Evolutionary conservation across 768 basidiomycete species (phyloP).

Genomic region (Stropharia rugosoannulata): DNA sequence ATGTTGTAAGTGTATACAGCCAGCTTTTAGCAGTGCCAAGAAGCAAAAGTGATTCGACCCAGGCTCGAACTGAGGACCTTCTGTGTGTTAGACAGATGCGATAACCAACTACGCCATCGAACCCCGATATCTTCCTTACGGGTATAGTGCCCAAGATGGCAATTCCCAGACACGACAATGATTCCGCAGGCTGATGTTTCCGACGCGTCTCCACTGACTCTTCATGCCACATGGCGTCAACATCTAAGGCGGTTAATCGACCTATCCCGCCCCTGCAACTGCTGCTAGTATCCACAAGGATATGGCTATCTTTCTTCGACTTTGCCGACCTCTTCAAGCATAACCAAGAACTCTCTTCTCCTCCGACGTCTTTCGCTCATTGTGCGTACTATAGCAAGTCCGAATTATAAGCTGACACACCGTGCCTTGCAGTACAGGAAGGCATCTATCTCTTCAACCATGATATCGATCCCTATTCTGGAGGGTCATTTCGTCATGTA

Average conservation of each 20-base stretch:
- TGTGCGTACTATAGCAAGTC: constrained; percentile 39
- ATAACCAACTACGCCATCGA: constrained; percentile 84
- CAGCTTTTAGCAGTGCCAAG: not conserved
- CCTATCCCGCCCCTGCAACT: constrained; percentile 30
- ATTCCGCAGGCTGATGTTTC: too few species aligned
- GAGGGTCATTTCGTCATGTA: constrained; percentile 86
- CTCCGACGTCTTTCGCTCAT: constrained; percentile 75
- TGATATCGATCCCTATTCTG: constrained; percentile 85
- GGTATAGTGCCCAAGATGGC: too few species aligned
- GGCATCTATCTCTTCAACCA: constrained; percentile 79
- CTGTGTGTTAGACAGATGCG: constrained; percentile 85
- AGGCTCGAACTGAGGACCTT: constrained; percentile 75
- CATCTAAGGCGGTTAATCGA: constrained; percentile 15
- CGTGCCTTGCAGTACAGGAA: constrained; percentile 67
- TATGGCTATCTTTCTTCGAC: constrained; percentile 52
- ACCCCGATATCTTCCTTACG: constrained; percentile 11
- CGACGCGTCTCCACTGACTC: not conserved
- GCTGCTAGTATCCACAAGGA: constrained; percentile 44
- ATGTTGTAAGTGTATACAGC: too few species aligned
- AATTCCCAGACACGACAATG: not conserved
- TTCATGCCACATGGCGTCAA: constrained; percentile 16
- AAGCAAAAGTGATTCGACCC: constrained; percentile 43
- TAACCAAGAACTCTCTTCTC: constrained; percentile 78
- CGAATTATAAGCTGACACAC: constrained; percentile 11
- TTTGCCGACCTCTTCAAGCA: constrained; percentile 54